Conservation (phyloP, 1,284 basidiomycete species). For the Ceratobasidium sp. region DNA sequence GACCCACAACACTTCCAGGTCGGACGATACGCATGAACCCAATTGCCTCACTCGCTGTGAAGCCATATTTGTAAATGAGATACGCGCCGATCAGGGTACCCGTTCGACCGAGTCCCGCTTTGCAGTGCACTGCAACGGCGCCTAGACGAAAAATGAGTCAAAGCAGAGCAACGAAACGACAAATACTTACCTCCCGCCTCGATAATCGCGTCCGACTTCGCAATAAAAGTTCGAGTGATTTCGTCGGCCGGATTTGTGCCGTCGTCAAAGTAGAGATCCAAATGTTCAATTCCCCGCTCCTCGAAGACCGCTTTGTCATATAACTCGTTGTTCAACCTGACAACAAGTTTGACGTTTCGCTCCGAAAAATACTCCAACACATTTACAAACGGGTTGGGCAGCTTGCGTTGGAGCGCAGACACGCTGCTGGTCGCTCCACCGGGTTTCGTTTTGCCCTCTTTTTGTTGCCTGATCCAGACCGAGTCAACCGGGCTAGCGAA, state of each 20-base stretch:
- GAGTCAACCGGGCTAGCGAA: constrained; percentile 93
- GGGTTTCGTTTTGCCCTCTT: constrained; percentile 47
- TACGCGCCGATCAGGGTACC: constrained; percentile 97
- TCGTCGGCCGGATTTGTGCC: constrained; percentile 97
- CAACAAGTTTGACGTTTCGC: constrained; percentile 87
- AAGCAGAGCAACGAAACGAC: constrained; percentile 39
- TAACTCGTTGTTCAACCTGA: constrained; percentile 92
- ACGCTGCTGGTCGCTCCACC: constrained; percentile 41
- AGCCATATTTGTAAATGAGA: constrained; percentile 99
- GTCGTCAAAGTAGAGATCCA: constrained; percentile 96
- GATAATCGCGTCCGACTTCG: constrained; percentile 79
- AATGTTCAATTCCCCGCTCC: constrained; percentile 87
- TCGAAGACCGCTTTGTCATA: constrained; percentile 89
- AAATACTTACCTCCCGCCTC: constrained; percentile 70
- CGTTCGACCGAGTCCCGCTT: constrained; percentile 90
- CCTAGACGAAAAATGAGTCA: constrained; percentile 52
- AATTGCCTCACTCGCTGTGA: constrained; percentile 96
- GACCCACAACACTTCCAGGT: constrained; percentile 94
- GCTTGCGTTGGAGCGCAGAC: constrained; percentile 71
- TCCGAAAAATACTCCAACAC: constrained; percentile 93
- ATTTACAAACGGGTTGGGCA: constrained; percentile 80
- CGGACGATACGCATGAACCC: constrained; percentile 98
- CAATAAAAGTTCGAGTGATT: constrained; percentile 90
- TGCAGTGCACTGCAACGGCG: constrained; percentile 58
- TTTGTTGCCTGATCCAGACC: constrained; percentile 55